Conservation (phyloP, 2,329 filamentous ascomycete species). For the Alternaria novae-zelandiae region DNA sequence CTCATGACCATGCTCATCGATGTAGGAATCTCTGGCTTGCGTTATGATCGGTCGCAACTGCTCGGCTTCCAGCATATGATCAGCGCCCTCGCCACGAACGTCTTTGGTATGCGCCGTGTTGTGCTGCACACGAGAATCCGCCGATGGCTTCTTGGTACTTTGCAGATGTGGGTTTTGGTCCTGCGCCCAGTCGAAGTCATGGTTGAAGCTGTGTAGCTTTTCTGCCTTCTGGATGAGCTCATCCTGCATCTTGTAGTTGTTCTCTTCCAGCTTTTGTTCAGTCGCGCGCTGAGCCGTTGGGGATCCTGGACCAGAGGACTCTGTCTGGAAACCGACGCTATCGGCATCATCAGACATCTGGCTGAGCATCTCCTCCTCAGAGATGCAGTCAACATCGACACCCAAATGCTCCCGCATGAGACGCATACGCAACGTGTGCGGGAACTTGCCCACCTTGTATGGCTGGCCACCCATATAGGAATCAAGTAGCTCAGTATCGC, state of each 20-base stretch:
- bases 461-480: conserved; percentile 90
- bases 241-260: conserved; percentile 56
- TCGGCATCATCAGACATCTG: conserved; percentile 61
- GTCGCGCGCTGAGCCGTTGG: conserved; percentile 43
- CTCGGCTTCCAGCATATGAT: conserved; percentile 68
- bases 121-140: conserved; percentile 64
- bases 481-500: conserved; percentile 90
- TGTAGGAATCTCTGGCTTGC: conserved; percentile 72
- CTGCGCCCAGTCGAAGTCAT: conserved; percentile 71
- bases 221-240: conserved; percentile 64
- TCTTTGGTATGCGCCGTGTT: conserved; percentile 73
- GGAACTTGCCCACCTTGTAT: conserved; percentile 89
- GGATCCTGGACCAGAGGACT: conserved; percentile 44
- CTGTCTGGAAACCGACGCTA: conserved; percentile 64
- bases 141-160: conserved; percentile 60
- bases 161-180: conserved; percentile 64
- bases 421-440: conserved; percentile 88
- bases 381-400: conserved; percentile 88
- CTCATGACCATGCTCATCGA: conserved; percentile 70
- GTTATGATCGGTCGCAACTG: conserved; percentile 64
- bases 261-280: conserved; percentile 50
- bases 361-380: conserved; percentile 44
- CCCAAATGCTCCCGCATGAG: conserved; percentile 97
- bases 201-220: conserved; percentile 72
- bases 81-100: conserved; percentile 76